Conservation (phyloP, 345 rosid species). For the Salix dunnii region DNA sequence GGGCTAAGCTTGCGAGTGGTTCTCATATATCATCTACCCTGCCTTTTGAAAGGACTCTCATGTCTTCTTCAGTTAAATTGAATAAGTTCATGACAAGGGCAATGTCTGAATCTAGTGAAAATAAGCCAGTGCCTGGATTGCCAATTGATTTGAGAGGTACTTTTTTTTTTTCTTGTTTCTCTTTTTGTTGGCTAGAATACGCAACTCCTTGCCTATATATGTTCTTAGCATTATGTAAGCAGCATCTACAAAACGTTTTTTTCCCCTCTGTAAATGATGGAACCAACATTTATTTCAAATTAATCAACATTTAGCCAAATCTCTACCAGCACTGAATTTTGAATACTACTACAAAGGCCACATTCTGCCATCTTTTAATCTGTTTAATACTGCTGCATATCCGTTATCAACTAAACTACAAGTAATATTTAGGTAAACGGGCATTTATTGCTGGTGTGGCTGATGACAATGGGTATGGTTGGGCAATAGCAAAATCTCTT, state of each 20-base stretch:
- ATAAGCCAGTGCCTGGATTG: constrained; percentile 55
- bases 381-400: neutral
- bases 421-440: constrained; percentile 59
- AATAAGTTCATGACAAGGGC: constrained; percentile 53
- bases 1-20: constrained; percentile 47
- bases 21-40: constrained; percentile 46
- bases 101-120: constrained; percentile 51
- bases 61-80: constrained; percentile 35
- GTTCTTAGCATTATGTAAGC: neutral
- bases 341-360: neutral
- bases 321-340: too few species aligned
- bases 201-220: neutral
- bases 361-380: neutral
- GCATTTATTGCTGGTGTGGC: constrained; percentile 98
- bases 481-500: constrained; percentile 99
- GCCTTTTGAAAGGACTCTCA: constrained; percentile 33
- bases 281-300: neutral
- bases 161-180: constrained; percentile 8
- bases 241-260: neutral
- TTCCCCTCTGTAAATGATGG: neutral
- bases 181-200: neutral
- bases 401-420: neutral
- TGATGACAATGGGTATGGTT: constrained; percentile 96
- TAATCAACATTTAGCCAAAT: too few species aligned
- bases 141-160: constrained; percentile 82